Conservation (phyloP, 768 basidiomycete genomes). For the Naematelia aurantialba region DNA sequence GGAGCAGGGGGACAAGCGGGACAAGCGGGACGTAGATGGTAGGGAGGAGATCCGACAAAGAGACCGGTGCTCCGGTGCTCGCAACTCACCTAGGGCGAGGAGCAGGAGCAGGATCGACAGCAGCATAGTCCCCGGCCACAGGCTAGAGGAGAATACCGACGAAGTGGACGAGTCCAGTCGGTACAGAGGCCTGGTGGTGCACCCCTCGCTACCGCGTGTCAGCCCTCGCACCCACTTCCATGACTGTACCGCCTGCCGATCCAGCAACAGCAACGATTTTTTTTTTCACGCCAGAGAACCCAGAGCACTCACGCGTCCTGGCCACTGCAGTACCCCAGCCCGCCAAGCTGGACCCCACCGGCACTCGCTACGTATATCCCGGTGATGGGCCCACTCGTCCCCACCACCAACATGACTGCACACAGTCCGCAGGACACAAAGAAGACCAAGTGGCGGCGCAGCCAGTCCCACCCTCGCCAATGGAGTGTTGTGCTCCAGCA, state of each 20-base stretch:
- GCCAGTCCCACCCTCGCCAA: not conserved
- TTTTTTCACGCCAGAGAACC: no score
- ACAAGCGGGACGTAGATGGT: no score
- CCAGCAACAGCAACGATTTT: no score
- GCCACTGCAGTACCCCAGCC: not conserved
- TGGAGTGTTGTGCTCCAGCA: not conserved
- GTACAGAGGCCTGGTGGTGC: not conserved
- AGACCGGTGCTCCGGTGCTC: no score
- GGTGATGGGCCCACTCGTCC: not conserved
- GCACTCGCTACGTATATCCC: not conserved
- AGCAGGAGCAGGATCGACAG: constrained; percentile 1
- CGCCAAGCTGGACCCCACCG: not conserved
- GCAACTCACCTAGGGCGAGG: not conserved
- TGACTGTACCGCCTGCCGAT: no score
- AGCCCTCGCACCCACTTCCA: no score
- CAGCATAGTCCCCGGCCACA: not conserved
- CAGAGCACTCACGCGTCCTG: no score
- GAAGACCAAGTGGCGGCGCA: not conserved
- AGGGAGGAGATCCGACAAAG: no score
- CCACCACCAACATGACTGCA: not conserved
- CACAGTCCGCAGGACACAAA: not conserved
- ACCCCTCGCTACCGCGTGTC: not conserved
- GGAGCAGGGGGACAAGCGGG: constrained; percentile 1
- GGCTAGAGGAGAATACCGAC: no score
- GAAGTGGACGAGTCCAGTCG: not conserved